phyloP scores from a whole-genome alignment of 306 rosid genomes.

The Quercus dentata region DNA sequence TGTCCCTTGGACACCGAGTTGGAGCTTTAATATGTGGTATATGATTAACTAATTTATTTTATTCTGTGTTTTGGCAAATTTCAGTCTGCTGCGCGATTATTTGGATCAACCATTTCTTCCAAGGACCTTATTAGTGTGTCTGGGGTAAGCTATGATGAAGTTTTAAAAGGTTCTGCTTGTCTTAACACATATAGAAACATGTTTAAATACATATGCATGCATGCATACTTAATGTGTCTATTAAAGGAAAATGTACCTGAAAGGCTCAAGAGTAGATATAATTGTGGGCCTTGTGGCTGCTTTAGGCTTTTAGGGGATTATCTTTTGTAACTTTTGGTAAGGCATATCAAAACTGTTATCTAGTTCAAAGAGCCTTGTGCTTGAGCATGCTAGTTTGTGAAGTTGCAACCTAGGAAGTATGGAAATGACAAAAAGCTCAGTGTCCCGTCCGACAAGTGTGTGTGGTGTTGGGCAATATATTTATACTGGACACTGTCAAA shows the following conservation, averaged over 20 bases:
- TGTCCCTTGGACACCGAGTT: background rate
- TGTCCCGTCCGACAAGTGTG: no score
- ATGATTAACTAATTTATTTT: background rate
- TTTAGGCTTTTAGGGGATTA: background rate
- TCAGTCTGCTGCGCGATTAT: constrained; percentile 94
- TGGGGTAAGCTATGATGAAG: constrained; percentile 56
- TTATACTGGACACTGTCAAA: no score
- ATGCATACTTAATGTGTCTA: background rate
- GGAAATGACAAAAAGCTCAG: no score
- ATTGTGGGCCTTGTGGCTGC: background rate
- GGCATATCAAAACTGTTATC: background rate
- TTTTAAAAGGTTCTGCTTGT: background rate
- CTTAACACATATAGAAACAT: background rate
- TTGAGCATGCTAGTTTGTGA: background rate
- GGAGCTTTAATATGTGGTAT: constrained; percentile 5
- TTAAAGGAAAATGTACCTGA: no score
- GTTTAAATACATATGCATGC: no score
- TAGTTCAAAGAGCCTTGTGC: background rate
- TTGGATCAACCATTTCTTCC: constrained; percentile 81
- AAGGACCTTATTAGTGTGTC: constrained; percentile 79
- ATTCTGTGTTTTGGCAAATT: constrained; percentile 13
- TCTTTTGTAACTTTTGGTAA: background rate
- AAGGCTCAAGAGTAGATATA: background rate
- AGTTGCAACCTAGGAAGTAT: background rate
- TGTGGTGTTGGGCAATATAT: no score